Conservation (phyloP, 176 grass and related monocot species). For the Triticum aestivum region DNA sequence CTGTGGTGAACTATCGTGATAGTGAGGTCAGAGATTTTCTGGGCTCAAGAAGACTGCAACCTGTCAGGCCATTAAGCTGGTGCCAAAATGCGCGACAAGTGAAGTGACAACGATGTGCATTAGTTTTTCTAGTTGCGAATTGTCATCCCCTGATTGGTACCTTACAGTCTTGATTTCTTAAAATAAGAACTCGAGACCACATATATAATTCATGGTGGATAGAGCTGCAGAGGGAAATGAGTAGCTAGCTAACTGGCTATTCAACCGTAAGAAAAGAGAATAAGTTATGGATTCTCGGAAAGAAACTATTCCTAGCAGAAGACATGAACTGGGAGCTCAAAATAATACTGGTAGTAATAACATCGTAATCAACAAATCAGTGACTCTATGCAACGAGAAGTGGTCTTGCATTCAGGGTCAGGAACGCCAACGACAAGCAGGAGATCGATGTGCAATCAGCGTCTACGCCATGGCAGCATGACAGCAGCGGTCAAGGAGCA, state of each 20-base stretch:
- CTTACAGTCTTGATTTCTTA: background rate
- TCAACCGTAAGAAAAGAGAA: background rate
- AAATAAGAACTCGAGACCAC: constrained; percentile 19
- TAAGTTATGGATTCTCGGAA: background rate
- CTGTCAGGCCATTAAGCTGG: background rate
- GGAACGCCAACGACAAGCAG: background rate
- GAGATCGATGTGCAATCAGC: background rate
- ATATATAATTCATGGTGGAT: background rate
- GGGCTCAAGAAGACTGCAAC: background rate
- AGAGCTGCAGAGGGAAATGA: background rate
- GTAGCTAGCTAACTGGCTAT: background rate
- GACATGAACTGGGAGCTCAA: constrained; percentile 4
- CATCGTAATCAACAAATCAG: background rate
- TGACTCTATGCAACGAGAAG: background rate
- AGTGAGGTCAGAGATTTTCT: background rate
- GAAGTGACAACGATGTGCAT: background rate
- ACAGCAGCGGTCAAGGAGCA: background rate
- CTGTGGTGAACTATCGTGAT: background rate
- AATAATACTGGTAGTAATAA: background rate
- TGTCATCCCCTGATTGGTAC: background rate
- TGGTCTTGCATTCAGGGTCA: background rate
- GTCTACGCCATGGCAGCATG: background rate
- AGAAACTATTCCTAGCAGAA: background rate
- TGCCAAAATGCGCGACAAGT: background rate
- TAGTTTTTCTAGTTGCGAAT: background rate